Conservation (phyloP, 108 stramenopile species). For the Conticribra weissflogii region DNA sequence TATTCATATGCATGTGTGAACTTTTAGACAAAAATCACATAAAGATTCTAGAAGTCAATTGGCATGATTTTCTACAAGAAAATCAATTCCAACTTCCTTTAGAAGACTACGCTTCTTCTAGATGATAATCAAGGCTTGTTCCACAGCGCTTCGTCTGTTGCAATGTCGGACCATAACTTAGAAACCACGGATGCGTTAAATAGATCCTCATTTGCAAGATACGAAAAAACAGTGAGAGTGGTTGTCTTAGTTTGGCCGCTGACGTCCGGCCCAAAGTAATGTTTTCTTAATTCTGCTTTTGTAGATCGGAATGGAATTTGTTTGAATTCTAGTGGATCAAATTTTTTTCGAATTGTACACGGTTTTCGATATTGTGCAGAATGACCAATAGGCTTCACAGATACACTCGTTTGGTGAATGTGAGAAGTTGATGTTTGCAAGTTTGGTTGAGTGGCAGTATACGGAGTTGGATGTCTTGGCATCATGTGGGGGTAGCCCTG, state of each 20-base stretch:
- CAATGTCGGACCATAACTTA: constrained; percentile 72
- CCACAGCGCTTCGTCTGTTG: constrained; percentile 62
- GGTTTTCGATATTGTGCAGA: constrained; percentile 23
- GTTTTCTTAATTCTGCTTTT: constrained; percentile 37
- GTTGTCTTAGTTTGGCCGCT: constrained; percentile 63
- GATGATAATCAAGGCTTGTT: neutral
- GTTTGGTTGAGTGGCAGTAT: constrained; percentile 12
- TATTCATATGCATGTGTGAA: no score
- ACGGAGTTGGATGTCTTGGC: constrained; percentile 6
- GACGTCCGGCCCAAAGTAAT: constrained; percentile 63
- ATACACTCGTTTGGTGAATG: constrained; percentile 19
- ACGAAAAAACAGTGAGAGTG: constrained; percentile 72
- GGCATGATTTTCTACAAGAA: no score
- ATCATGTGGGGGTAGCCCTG: neutral
- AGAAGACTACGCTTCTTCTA: no score
- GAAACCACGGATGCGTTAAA: constrained; percentile 88
- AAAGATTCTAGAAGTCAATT: no score
- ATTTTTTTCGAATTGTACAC: constrained; percentile 21
- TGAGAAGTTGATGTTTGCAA: neutral
- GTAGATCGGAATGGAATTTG: constrained; percentile 1
- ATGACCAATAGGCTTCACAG: neutral
- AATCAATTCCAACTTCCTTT: no score
- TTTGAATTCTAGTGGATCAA: constrained; percentile 27
- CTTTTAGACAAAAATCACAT: no score
- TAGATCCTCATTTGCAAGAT: constrained; percentile 75